Evolutionary conservation across 2,329 filamentous ascomycete species (phyloP).

Genomic region (Aspergillus proliferans): DNA sequence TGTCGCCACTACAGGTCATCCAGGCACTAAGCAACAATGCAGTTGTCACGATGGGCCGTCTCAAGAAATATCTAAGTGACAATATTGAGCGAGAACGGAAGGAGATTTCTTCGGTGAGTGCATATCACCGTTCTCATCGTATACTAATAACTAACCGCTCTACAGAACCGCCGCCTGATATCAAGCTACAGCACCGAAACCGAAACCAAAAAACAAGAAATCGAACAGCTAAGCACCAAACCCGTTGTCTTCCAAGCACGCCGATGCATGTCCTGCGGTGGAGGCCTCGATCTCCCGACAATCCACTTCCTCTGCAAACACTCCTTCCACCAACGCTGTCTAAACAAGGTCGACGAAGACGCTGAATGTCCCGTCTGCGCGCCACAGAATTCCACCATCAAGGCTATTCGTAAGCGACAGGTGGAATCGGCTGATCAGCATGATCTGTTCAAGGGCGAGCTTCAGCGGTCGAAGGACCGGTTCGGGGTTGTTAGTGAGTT

Average conservation of each 20-base stretch:
- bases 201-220: slow-evolving; percentile 68
- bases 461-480: slow-evolving; percentile 70
- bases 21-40: slow-evolving; percentile 75
- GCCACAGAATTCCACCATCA: slow-evolving; percentile 76
- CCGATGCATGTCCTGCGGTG: slow-evolving; percentile 75
- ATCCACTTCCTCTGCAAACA: slow-evolving; percentile 98
- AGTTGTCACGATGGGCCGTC: slow-evolving; percentile 94
- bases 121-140: too few species aligned
- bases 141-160: slow-evolving; percentile 14
- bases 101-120: slow-evolving; percentile 62
- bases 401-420: slow-evolving; percentile 79
- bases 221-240: slow-evolving; percentile 68
- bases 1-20: slow-evolving; percentile 94
- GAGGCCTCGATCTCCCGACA: slow-evolving; percentile 73
- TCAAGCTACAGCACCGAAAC: slow-evolving; percentile 80
- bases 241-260: slow-evolving; percentile 87
- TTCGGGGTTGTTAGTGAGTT: slow-evolving; percentile 92
- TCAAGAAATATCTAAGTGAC: slow-evolving; percentile 83
- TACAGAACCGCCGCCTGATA: slow-evolving; percentile 71
- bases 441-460: slow-evolving; percentile 77
- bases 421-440: slow-evolving; percentile 80
- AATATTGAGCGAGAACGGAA: slow-evolving; percentile 84
- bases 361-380: slow-evolving; percentile 84
- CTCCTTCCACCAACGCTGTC: slow-evolving; percentile 86
- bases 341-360: slow-evolving; percentile 60